phyloP scores from a whole-genome alignment of 73 alveolate species.

The Paramecium tetraurelia region DNA sequence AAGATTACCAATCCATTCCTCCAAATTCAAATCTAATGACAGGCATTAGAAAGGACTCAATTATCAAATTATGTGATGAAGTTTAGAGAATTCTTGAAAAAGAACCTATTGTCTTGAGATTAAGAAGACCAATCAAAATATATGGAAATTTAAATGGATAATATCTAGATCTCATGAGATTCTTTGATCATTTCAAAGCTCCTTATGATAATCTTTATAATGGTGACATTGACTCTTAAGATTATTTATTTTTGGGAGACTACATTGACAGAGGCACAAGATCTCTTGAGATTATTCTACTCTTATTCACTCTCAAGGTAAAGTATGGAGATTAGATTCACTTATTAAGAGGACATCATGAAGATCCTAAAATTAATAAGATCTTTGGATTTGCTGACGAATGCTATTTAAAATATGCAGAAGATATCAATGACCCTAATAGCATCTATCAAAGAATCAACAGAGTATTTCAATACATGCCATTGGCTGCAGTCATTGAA shows the following conservation, averaged over 20 bases:
- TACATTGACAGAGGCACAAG: slow-evolving; percentile 84
- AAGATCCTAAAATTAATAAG: slow-evolving; percentile 78
- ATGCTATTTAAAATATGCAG: slow-evolving; percentile 71
- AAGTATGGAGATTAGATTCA: slow-evolving; percentile 67
- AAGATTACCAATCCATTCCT: background rate
- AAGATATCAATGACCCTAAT: slow-evolving; percentile 74
- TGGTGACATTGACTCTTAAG: slow-evolving; percentile 60
- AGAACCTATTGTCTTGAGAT: background rate
- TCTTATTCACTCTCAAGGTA: slow-evolving; percentile 63
- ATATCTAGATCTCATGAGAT: slow-evolving; percentile 97
- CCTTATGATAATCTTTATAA: slow-evolving; percentile 54
- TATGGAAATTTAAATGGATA: slow-evolving; percentile 99
- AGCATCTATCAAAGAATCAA: slow-evolving; percentile 76
- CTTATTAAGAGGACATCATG: slow-evolving; percentile 79
- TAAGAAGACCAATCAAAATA: slow-evolving; percentile 69
- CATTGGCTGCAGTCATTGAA: slow-evolving; percentile 80
- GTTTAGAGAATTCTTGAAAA: slow-evolving; percentile 47
- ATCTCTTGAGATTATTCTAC: slow-evolving; percentile 73
- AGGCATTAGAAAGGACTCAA: slow-evolving; percentile 41
- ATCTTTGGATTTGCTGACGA: slow-evolving; percentile 84
- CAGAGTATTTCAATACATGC: slow-evolving; percentile 80
- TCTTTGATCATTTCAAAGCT: slow-evolving; percentile 79
- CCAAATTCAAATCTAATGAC: slow-evolving; percentile 35
- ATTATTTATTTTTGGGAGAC: slow-evolving; percentile 83
- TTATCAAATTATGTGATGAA: slow-evolving; percentile 55